These are phyloP conservation scores for Gymnopilus dilepis DNA, from an alignment of 768 basidiomycete genomes.

Conservation along the genomic window DNA sequence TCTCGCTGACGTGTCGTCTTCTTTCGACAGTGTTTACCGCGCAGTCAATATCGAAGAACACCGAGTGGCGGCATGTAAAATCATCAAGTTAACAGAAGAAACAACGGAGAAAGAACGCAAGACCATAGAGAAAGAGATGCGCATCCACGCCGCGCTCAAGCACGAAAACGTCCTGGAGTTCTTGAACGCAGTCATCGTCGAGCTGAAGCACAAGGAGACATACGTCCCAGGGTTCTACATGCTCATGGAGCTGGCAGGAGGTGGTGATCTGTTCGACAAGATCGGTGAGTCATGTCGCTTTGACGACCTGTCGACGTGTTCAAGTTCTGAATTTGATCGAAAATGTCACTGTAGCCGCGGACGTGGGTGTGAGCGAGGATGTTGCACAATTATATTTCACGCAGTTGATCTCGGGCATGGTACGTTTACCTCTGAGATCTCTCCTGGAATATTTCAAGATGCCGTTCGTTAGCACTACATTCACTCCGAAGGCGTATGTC, in stretches of 20 bases:
- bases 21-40: conserved; percentile 70
- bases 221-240: conserved; percentile 90
- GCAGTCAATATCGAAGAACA: conserved; percentile 74
- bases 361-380: conserved; percentile 85
- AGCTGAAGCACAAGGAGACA: conserved; percentile 55
- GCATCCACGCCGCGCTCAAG: conserved; percentile 81
- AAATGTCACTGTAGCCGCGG: conserved; percentile 65
- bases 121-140: conserved; percentile 89
- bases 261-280: conserved; percentile 98
- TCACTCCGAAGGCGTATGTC: conserved; percentile 89
- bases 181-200: conserved; percentile 76
- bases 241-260: conserved; percentile 89
- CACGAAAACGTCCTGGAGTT: conserved; percentile 86
- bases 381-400: conserved; percentile 90
- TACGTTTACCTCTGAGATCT: conserved; percentile 38
- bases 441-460: conserved; percentile 4
- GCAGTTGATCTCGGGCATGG: conserved; percentile 86
- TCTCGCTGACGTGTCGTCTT: neutral
- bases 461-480: conserved; percentile 67
- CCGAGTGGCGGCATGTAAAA: conserved; percentile 86
- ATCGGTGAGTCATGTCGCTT: conserved; percentile 66
- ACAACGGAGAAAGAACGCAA: conserved; percentile 77
- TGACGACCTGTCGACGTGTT: neutral
- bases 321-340: conserved; percentile 4
- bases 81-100: conserved; percentile 66